Evolutionary conservation across 495 filamentous ascomycete species (phyloP), one percentile per base, ranked within the genome.

Genomic region (Podospora conica): DNA sequence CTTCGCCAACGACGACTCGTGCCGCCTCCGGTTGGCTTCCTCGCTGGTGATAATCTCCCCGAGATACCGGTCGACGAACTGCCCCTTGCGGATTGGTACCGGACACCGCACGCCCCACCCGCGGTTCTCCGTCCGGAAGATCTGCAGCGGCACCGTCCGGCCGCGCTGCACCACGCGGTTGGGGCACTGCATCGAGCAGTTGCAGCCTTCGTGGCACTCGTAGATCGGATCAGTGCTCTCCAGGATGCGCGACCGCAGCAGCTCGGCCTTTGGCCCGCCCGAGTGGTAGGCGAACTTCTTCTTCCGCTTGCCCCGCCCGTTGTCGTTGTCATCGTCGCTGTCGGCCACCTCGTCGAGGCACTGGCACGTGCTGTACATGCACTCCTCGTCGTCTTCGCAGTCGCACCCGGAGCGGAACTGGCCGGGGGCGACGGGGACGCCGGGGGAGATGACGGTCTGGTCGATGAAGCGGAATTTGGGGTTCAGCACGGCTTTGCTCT

Each of bases 61-160:
- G 15, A 92, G 86, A 67, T 98, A 98, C 22, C 85, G 84, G 71
- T 96, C 94, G 61, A 98, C 86, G 69, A 96, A 97, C 70, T 96
- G 90, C 7, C 94, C 94, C 60, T 83, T 81, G 64, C 83, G 79
- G 23, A 98, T 86, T 23, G 85, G 77, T 12, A 88, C 82, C 0
- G 81, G 83, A 54, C 87, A 92, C 10, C 88, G 83, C 1, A 98
- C 84, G 25, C 92, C 95, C 85, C 93, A 96, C 8, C 95, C 95
- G 33, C 94, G 86, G 20, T 83, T 76, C 5, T 78, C 73, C 0
- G 93, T 96, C 66, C 89, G 83, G 74, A 97, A 98, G 25, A 97
- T 91, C 70, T 95, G 84, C 7, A 97, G 75, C 0, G 85, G 82
- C 1, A 97, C 80, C 33, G 82, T 84, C 1, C 95, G 81, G 0